Percentiles rank a stretch among this genome's conserved stretches.
Conservation (phyloP, 2,329 filamentous ascomycete genomes). For the Curvularia eragrostidis region DNA sequence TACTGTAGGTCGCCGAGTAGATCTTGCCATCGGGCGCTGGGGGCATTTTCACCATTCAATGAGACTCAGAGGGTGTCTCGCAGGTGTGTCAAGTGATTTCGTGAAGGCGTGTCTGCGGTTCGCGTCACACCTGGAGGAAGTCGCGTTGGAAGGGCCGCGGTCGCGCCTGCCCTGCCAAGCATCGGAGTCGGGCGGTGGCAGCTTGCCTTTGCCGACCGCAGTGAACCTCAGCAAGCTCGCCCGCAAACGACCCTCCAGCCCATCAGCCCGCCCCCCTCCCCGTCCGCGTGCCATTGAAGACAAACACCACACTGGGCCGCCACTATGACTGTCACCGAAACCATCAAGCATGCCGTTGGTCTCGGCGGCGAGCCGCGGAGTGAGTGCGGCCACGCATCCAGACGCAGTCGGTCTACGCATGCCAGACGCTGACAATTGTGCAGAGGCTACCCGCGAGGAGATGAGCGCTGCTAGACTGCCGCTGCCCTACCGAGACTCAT, state of each 20-base stretch:
- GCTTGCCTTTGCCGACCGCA: constrained; percentile 27
- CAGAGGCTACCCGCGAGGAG: constrained; percentile 83
- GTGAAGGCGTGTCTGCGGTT: constrained; percentile 22
- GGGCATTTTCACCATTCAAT: constrained; percentile 42
- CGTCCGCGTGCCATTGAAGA: constrained; percentile 32
- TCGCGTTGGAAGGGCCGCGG: constrained; percentile 24
- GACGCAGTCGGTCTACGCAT: constrained; percentile 29
- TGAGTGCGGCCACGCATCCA: constrained; percentile 30
- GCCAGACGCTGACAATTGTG: constrained; percentile 39
- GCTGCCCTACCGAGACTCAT: constrained; percentile 91
- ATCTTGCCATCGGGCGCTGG: constrained; percentile 55
- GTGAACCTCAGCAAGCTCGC: constrained; percentile 25
- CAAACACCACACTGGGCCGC: constrained; percentile 18
- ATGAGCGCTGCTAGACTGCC: constrained; percentile 92
- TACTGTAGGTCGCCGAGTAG: constrained; percentile 71
- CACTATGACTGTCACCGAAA: constrained; percentile 54
- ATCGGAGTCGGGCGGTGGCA: constrained; percentile 20
- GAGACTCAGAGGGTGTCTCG: constrained; percentile 9
- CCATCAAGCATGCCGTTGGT: constrained; percentile 58
- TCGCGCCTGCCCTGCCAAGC: constrained; percentile 31
- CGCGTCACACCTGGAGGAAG: constrained; percentile 20
- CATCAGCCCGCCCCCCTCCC: constrained; percentile 9
- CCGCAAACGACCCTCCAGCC: constrained; percentile 15
- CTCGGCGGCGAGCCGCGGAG: constrained; percentile 47
- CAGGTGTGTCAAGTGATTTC: constrained; percentile 22